phyloP scores from a whole-genome alignment of 2,329 filamentous ascomycete genomes.

The Colletotrichum siamense region DNA sequence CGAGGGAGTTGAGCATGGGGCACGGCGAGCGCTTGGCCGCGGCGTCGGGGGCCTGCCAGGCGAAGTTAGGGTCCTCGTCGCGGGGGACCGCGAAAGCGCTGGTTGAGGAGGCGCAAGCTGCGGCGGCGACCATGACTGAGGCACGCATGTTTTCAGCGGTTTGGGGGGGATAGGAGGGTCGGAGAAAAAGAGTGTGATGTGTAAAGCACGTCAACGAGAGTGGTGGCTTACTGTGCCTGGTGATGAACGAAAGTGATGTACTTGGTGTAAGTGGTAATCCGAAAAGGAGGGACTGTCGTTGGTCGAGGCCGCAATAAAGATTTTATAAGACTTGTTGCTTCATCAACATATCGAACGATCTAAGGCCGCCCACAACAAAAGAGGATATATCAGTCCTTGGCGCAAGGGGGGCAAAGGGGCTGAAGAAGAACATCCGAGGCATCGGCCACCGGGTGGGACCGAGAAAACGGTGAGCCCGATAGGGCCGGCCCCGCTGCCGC shows the following conservation, averaged over 20 bases:
- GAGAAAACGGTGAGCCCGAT: not conserved
- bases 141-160: not conserved
- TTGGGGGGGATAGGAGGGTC: not conserved
- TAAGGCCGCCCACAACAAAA: not conserved
- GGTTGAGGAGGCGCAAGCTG: not conserved
- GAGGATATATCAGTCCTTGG: not conserved
- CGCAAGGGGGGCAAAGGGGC: not conserved
- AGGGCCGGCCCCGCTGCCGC: not conserved
- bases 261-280: not conserved
- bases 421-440: not conserved
- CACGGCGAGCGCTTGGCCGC: constrained; percentile 45
- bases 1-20: constrained; percentile 29
- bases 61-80: not conserved
- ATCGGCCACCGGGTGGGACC: not conserved
- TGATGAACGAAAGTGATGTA: not conserved
- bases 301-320: not conserved
- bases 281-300: not conserved
- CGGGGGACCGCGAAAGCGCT: not conserved
- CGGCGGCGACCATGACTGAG: constrained; percentile 10
- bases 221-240: not conserved
- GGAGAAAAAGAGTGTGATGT: not conserved
- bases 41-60: constrained; percentile 3
- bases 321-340: not conserved
- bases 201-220: not conserved
- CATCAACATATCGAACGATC: not conserved